Evolutionary conservation across 345 rosid species (phyloP).

Genomic region (Gossypium longicalyx): DNA sequence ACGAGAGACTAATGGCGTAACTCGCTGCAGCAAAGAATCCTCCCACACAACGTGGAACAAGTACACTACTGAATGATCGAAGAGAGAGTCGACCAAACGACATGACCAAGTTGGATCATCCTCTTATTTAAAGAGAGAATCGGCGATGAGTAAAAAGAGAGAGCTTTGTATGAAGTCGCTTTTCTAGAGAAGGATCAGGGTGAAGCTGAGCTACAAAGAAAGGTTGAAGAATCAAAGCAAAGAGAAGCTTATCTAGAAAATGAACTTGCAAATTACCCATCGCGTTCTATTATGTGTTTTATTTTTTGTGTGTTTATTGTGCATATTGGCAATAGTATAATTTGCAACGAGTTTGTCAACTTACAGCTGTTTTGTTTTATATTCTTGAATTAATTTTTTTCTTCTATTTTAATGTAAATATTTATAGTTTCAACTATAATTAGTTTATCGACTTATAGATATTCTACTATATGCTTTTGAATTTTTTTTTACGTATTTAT

Average conservation of each 20-base stretch:
- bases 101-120: constrained; percentile 17
- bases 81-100: constrained; percentile 51
- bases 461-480: too few species aligned
- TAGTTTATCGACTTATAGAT: too few species aligned
- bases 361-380: too few species aligned
- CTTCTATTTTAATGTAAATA: too few species aligned
- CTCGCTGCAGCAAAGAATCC: constrained; percentile 57
- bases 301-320: too few species aligned
- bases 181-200: constrained; percentile 69
- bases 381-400: too few species aligned
- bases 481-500: too few species aligned
- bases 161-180: constrained; percentile 73
- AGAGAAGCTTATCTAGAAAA: constrained; percentile 94
- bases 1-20: constrained; percentile 72
- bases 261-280: constrained; percentile 62
- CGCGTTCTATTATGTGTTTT: too few species aligned
- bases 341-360: too few species aligned
- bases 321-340: too few species aligned
- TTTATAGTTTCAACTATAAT: too few species aligned
- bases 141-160: constrained; percentile 60
- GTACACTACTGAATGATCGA: constrained; percentile 51
- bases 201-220: constrained; percentile 72
- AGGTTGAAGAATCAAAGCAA: constrained; percentile 78
- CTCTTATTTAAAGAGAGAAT: constrained; percentile 60
- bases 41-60: constrained; percentile 48